phyloP scores from a whole-genome alignment of 176 grass and related monocot genomes.

The Chloris gayana region DNA sequence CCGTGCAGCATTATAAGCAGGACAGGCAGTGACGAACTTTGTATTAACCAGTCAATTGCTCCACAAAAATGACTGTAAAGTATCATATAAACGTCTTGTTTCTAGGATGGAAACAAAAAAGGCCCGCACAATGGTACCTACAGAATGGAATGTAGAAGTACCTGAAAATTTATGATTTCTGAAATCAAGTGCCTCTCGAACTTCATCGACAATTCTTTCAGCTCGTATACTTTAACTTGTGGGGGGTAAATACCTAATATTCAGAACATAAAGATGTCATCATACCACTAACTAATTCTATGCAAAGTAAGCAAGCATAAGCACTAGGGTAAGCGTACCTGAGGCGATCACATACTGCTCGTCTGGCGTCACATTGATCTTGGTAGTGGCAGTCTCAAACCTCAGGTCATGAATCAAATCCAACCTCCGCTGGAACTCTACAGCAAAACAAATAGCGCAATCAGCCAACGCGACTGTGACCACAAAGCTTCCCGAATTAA shows the following conservation, averaged over 20 bases:
- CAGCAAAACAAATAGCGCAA: neutral
- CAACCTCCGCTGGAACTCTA: constrained; percentile 73
- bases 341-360: constrained; percentile 82
- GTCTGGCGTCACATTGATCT: constrained; percentile 73
- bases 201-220: constrained; percentile 86
- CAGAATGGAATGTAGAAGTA: constrained; percentile 22
- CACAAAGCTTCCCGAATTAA: neutral
- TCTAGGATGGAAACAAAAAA: constrained; percentile 1
- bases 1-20: no score
- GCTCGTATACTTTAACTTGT: constrained; percentile 90
- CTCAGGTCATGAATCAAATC: constrained; percentile 93
- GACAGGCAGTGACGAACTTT: neutral
- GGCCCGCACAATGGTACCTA: neutral
- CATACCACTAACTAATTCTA: neutral
- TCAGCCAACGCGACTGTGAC: neutral
- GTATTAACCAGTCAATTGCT: neutral
- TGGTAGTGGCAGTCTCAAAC: constrained; percentile 79
- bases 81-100: neutral
- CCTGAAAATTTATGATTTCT: constrained; percentile 92
- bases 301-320: neutral
- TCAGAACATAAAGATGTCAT: neutral
- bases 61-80: neutral
- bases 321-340: constrained; percentile 46
- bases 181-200: constrained; percentile 93
- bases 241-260: constrained; percentile 89